Evolutionary conservation across 768 basidiomycete species (phyloP).

Genomic region (Pulveroboletus sp.): DNA sequence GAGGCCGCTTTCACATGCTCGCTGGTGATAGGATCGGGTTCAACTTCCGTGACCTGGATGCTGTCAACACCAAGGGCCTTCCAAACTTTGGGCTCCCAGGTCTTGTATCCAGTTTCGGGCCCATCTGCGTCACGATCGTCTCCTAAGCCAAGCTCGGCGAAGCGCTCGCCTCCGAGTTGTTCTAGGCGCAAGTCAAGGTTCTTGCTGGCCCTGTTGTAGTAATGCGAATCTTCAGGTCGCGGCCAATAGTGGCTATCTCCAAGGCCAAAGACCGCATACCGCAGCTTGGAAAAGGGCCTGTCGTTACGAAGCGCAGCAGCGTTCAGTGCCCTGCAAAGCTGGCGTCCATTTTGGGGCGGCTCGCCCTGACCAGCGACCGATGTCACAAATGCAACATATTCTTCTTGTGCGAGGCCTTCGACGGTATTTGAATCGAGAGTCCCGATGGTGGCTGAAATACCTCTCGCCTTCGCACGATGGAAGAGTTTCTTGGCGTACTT

Average conservation of each 20-base stretch:
- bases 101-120: constrained; percentile 89
- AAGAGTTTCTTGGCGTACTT: constrained; percentile 92
- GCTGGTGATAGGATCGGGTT: constrained; percentile 96
- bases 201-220: constrained; percentile 95
- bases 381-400: constrained; percentile 79
- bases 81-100: constrained; percentile 94
- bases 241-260: constrained; percentile 99
- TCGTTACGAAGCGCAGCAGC: constrained; percentile 50
- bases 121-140: constrained; percentile 99
- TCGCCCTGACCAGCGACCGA: constrained; percentile 97
- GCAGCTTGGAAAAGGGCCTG: constrained; percentile 56
- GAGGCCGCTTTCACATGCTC: constrained; percentile 99
- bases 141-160: constrained; percentile 76
- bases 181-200: constrained; percentile 81
- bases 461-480: constrained; percentile 77
- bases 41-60: constrained; percentile 86
- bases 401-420: constrained; percentile 68
- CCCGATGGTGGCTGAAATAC: constrained; percentile 68
- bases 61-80: constrained; percentile 89
- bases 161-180: constrained; percentile 72
- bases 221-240: constrained; percentile 90
- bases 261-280: constrained; percentile 86
- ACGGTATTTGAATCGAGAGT: constrained; percentile 79
- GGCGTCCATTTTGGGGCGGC: constrained; percentile 92
- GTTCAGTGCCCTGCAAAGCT: constrained; percentile 81